A percentile compares a stretch with the other conserved stretches of the same genome.
Evolutionary conservation across 345 rosid species (phyloP).

Genomic region (Rhizophora mangle): DNA sequence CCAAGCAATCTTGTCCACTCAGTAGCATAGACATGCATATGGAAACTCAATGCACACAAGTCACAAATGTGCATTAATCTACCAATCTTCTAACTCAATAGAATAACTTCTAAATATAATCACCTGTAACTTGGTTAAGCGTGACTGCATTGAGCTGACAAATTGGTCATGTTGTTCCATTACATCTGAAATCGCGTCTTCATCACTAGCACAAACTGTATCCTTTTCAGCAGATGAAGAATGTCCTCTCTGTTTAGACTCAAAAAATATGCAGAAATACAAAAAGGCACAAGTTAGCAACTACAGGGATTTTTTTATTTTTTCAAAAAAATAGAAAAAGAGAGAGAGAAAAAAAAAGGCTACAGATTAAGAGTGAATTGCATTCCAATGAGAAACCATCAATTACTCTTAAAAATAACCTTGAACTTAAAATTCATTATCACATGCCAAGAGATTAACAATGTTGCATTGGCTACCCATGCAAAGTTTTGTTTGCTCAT

Average conservation of each 20-base stretch:
- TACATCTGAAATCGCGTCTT: slow-evolving; percentile 62
- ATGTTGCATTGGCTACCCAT: too few species aligned
- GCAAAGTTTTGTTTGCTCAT: too few species aligned
- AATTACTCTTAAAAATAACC: too few species aligned
- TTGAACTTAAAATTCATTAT: too few species aligned
- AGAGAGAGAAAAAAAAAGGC: background rate
- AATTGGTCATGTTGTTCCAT: slow-evolving; percentile 82
- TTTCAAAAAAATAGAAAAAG: background rate
- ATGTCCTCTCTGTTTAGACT: slow-evolving; percentile 62
- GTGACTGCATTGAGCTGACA: slow-evolving; percentile 86
- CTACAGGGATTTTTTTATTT: background rate
- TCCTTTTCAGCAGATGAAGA: slow-evolving; percentile 51
- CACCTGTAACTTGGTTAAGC: slow-evolving; percentile 93
- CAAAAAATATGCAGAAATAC: slow-evolving; percentile 10
- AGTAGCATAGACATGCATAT: background rate
- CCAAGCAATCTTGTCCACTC: background rate
- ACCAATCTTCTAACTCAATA: background rate
- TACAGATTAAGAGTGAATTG: too few species aligned
- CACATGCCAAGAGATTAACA: too few species aligned
- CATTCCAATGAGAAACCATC: too few species aligned
- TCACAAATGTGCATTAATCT: background rate
- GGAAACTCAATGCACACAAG: too few species aligned
- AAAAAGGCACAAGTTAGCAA: slow-evolving; percentile 13
- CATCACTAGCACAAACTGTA: slow-evolving; percentile 53
- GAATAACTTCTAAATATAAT: slow-evolving; percentile 9